Evolutionary conservation across 192 early-diverging fungal species (phyloP).

Genomic region (Cladochytrium replicatum): DNA sequence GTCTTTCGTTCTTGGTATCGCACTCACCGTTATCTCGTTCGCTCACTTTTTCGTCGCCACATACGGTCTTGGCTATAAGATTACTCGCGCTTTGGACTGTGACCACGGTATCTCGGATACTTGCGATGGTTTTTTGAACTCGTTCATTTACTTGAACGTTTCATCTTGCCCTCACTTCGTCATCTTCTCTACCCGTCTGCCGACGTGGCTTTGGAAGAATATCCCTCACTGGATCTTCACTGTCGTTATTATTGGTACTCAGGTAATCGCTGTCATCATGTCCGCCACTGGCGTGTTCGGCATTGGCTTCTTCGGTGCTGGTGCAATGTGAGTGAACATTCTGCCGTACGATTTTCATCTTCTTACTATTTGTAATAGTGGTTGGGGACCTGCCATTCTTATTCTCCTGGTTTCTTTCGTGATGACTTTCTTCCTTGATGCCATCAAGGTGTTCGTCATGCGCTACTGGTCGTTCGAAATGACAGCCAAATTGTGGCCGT

Average conservation of each 20-base stretch:
- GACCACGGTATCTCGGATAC: too few species aligned
- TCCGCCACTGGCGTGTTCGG: constrained; percentile 67
- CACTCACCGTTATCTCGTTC: constrained; percentile 69
- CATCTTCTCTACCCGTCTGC: constrained; percentile 89
- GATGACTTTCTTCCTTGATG: constrained; percentile 77
- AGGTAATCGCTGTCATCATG: constrained; percentile 87
- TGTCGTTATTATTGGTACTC: constrained; percentile 73
- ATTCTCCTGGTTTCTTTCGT: constrained; percentile 68
- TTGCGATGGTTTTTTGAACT: constrained; percentile 7
- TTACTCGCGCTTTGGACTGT: too few species aligned
- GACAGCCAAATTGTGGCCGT: constrained; percentile 75
- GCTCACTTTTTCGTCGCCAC: constrained; percentile 73
- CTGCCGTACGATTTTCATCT: constrained; percentile 31
- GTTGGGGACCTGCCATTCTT: constrained; percentile 57
- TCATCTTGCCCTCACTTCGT: constrained; percentile 91
- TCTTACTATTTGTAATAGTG: constrained; percentile 41
- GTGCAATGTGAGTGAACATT: constrained; percentile 26
- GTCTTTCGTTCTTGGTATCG: constrained; percentile 63
- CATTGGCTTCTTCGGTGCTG: constrained; percentile 14
- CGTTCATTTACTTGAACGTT: constrained; percentile 84
- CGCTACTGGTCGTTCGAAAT: constrained; percentile 81
- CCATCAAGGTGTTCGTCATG: constrained; percentile 86
- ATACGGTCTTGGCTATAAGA: constrained; percentile 26
- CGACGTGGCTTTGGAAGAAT: constrained; percentile 82
- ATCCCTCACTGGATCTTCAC: constrained; percentile 72